Conservation (phyloP, 306 rosid genomes). For the Prunus kanzakura region DNA sequence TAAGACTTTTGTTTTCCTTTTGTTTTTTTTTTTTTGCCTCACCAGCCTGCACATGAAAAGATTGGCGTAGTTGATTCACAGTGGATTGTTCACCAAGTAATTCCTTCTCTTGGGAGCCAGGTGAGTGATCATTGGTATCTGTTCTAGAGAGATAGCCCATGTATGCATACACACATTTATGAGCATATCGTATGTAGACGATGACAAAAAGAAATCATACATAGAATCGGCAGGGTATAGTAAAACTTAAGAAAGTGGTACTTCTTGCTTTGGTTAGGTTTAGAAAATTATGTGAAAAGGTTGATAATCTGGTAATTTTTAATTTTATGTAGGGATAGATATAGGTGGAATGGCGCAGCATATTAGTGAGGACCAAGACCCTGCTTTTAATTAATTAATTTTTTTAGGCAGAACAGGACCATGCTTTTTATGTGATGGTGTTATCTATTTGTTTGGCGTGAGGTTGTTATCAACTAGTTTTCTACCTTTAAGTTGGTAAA, state of each 20-base stretch:
- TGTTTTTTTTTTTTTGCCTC: conserved; percentile 25
- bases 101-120: conserved; percentile 93
- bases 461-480: neutral
- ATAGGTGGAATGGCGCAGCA: neutral
- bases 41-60: conserved; percentile 90
- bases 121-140: conserved; percentile 38
- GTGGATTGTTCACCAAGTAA: conserved; percentile 93
- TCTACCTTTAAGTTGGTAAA: neutral
- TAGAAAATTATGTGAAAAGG: neutral
- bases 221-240: neutral
- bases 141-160: neutral
- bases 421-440: neutral
- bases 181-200: neutral
- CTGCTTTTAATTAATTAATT: neutral
- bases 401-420: neutral
- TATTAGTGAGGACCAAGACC: neutral
- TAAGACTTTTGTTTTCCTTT: conserved; percentile 14
- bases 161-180: neutral
- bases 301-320: neutral
- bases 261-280: neutral
- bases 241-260: neutral
- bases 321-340: neutral
- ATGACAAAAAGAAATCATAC: neutral
- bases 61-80: conserved; percentile 98
- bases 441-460: neutral